Evolutionary conservation across 1,139 yeast species (phyloP), one percentile per base, ranked within the genome.

Genomic region (Candida sp.): DNA sequence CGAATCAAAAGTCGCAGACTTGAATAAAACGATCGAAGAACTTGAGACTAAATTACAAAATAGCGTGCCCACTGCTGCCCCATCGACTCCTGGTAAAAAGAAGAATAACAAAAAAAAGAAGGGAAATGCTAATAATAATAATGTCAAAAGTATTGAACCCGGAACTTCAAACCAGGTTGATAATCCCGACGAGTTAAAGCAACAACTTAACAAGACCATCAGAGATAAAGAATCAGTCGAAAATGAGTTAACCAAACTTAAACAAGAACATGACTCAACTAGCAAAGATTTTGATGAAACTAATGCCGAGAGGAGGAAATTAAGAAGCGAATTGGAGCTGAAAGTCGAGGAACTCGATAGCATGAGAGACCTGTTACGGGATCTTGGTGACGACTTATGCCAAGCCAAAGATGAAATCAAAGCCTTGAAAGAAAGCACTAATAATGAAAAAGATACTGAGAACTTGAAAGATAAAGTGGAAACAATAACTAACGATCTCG

Each of bases 321-420:
- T 55, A 39, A 61, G 56, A 39, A 36, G 52, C 4, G 59, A 58
- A 5, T 50, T 66, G 29, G 52, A 55, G 32, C 46, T 57, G 27
- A 74, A 73, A 46, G 47, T 52, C 6, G 84, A 81, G 40, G 87
- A 83, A 49, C 66, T 81, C 21, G 84, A 79, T 34, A 68, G 66
- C 40, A 71, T 86, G 43, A 76, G 84, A 50, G 96, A 87, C 45
- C 85, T 82, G 86, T 63, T 89, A 40, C 77, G 77, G 51, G 81
- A 79, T 41, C 74, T 89, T 21, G 96, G 96, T 1, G 79, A 85
- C 54, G 95, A 87, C 41, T 68, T 88, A 22, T 95, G 88, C 0
- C 66, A 70, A 1, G 72, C 82, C 0, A 71, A 71, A 47, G 82
- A 77, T 35, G 54, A 69, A 45, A 47, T 68, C 19, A 65, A 68